Percentiles rank a stretch among this genome's conserved stretches.
Evolutionary conservation across 1,284 basidiomycete genomes (phyloP).

Genomic region (Ceratobasidium sp.): DNA sequence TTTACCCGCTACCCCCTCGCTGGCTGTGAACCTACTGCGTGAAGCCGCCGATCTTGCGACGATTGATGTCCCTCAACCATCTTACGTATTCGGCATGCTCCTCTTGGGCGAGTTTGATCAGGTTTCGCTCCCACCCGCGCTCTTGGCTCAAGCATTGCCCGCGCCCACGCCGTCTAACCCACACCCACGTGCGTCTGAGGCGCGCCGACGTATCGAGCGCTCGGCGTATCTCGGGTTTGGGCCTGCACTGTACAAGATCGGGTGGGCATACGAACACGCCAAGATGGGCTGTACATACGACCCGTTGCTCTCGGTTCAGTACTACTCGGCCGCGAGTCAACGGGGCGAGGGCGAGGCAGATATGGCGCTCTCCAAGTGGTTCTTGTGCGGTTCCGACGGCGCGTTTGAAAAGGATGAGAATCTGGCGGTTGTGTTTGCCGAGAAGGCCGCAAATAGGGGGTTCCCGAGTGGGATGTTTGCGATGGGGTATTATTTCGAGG

Average conservation of each 20-base stretch:
- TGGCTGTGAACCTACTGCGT: conserved; percentile 79
- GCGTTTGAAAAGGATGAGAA: conserved; percentile 89
- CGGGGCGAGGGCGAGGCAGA: conserved; percentile 92
- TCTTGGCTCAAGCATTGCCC: conserved; percentile 69
- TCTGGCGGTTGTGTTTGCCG: conserved; percentile 90
- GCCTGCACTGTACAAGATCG: conserved; percentile 93
- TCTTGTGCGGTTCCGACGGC: conserved; percentile 85
- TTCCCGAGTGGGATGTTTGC: conserved; percentile 91
- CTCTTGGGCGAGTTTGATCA: conserved; percentile 83
- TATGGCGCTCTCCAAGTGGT: conserved; percentile 97
- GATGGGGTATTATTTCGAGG: conserved; percentile 92
- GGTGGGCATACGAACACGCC: conserved; percentile 93
- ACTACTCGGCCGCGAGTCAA: conserved; percentile 87
- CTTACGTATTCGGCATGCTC: conserved; percentile 84
- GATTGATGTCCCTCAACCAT: conserved; percentile 84
- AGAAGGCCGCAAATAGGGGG: conserved; percentile 85
- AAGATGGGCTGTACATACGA: conserved; percentile 89
- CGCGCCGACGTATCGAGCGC: conserved; percentile 76
- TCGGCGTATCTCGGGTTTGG: conserved; percentile 89
- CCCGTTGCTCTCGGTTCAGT: conserved; percentile 90
- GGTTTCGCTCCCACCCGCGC: conserved; percentile 66
- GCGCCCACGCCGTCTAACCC: conserved; percentile 57
- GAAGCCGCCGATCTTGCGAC: conserved; percentile 82
- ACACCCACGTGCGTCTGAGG: conserved; percentile 59
- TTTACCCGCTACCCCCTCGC: conserved; percentile 66